A percentile compares a stretch with the other conserved stretches of the same genome.
Evolutionary conservation across 345 rosid genomes (phyloP).

Genomic region (Rhizophora mangle): DNA sequence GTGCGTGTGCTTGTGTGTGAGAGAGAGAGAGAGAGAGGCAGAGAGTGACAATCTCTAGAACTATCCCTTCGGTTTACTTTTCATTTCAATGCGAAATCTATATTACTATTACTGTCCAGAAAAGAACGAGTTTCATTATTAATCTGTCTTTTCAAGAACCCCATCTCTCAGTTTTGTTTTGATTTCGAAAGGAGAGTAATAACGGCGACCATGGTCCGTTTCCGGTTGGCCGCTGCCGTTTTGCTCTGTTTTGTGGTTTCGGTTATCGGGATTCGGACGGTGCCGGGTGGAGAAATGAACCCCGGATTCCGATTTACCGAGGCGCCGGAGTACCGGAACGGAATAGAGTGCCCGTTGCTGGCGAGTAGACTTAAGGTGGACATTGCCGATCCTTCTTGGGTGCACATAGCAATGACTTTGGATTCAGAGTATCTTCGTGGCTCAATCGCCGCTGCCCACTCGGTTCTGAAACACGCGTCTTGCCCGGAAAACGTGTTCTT

Average conservation of each 20-base stretch:
- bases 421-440: conserved; percentile 74
- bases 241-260: background rate
- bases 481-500: conserved; percentile 76
- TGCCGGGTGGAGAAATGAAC: background rate
- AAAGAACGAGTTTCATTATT: background rate
- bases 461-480: conserved; percentile 65
- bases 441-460: conserved; percentile 65
- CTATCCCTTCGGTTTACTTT: too few relatives aligned
- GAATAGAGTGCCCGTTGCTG: conserved; percentile 32
- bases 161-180: background rate
- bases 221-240: background rate
- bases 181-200: background rate
- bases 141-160: background rate
- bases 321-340: conserved; percentile 65
- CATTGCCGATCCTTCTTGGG: conserved; percentile 40
- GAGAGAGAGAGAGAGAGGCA: too few relatives aligned
- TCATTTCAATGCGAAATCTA: too few relatives aligned
- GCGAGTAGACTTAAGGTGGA: conserved; percentile 9
- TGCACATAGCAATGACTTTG: conserved; percentile 78
- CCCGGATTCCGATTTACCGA: conserved; percentile 36
- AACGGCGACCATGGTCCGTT: background rate
- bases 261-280: background rate
- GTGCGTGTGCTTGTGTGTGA: too few relatives aligned
- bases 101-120: too few relatives aligned
- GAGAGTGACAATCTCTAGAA: too few relatives aligned